Conservation (phyloP, 1,284 basidiomycete genomes). For the Ustilago xerochloae region DNA sequence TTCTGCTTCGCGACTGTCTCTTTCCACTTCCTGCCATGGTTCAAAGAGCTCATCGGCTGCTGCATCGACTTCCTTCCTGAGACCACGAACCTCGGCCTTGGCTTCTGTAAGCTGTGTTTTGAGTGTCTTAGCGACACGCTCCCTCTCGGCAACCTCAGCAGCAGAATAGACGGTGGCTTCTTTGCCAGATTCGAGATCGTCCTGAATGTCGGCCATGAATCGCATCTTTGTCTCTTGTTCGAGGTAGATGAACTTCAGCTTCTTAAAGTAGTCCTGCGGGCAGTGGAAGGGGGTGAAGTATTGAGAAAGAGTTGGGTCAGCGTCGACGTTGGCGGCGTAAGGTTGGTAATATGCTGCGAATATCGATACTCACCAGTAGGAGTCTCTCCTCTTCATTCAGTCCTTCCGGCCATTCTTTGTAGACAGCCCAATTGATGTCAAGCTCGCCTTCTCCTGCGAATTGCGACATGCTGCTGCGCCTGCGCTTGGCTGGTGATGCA, state of each 20-base stretch:
- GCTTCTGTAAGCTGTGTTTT: constrained; percentile 61
- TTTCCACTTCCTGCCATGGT: constrained; percentile 50
- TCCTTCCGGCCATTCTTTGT: constrained; percentile 58
- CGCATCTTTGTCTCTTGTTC: constrained; percentile 65
- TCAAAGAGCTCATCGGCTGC: constrained; percentile 45
- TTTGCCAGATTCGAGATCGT: constrained; percentile 59
- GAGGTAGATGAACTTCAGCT: constrained; percentile 65
- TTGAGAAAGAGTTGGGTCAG: too few species aligned
- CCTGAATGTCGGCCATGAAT: constrained; percentile 61
- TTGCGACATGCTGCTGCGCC: constrained; percentile 51
- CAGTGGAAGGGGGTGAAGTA: background rate
- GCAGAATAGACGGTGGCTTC: constrained; percentile 61
- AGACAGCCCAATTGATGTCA: constrained; percentile 59
- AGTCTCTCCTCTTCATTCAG: constrained; percentile 56
- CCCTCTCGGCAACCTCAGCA: constrained; percentile 56
- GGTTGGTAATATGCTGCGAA: too few species aligned
- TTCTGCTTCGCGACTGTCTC: constrained; percentile 44
- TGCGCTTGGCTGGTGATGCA: constrained; percentile 39
- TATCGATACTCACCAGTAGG: constrained; percentile 33
- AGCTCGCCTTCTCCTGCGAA: constrained; percentile 47
- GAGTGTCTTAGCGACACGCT: constrained; percentile 50
- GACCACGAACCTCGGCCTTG: constrained; percentile 52
- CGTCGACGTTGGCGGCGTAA: too few species aligned
- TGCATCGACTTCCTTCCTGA: constrained; percentile 53
- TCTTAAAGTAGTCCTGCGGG: constrained; percentile 58